Evolutionary conservation across 768 basidiomycete genomes (phyloP).

Genomic region (Mycena sanguinolenta): DNA sequence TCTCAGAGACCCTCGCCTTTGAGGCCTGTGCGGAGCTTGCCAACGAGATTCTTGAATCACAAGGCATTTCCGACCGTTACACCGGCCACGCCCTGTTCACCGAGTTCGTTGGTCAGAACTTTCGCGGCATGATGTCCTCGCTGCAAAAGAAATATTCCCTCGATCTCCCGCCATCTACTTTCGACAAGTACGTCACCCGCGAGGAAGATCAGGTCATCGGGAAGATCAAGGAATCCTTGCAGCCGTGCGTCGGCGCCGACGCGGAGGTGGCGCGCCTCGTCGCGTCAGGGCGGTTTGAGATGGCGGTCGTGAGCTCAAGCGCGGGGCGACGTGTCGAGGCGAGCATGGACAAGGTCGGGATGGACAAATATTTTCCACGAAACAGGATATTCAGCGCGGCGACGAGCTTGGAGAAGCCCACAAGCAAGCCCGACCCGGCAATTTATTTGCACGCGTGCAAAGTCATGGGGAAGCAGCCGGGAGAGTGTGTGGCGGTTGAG

Average conservation of each 20-base stretch:
- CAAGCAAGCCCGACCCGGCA: slow-evolving; percentile 44
- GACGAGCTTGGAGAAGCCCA: slow-evolving; percentile 40
- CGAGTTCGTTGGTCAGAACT: slow-evolving; percentile 44
- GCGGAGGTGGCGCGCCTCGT: slow-evolving; percentile 31
- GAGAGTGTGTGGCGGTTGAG: slow-evolving; percentile 41
- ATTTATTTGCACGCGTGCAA: slow-evolving; percentile 43
- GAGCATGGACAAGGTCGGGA: slow-evolving; percentile 40
- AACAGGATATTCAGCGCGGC: slow-evolving; percentile 42
- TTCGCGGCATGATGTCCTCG: slow-evolving; percentile 39
- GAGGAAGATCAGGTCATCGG: slow-evolving; percentile 67
- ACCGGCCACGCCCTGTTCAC: slow-evolving; percentile 40
- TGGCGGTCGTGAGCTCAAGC: slow-evolving; percentile 43
- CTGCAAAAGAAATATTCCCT: slow-evolving; percentile 38
- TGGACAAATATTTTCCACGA: slow-evolving; percentile 37
- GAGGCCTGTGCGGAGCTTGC: slow-evolving; percentile 43
- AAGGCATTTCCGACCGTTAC: slow-evolving; percentile 39
- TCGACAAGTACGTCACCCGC: slow-evolving; percentile 40
- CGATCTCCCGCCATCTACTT: slow-evolving; percentile 25
- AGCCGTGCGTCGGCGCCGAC: slow-evolving; percentile 42
- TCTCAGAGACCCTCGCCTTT: slow-evolving; percentile 42
- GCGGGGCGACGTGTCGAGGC: slow-evolving; percentile 41
- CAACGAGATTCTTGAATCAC: slow-evolving; percentile 39
- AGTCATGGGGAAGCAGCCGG: slow-evolving; percentile 36
- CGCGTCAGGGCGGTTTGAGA: slow-evolving; percentile 23
- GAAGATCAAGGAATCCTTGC: slow-evolving; percentile 64